phyloP scores from a whole-genome alignment of 2,329 filamentous ascomycete species.

The Xylariales sp. region DNA sequence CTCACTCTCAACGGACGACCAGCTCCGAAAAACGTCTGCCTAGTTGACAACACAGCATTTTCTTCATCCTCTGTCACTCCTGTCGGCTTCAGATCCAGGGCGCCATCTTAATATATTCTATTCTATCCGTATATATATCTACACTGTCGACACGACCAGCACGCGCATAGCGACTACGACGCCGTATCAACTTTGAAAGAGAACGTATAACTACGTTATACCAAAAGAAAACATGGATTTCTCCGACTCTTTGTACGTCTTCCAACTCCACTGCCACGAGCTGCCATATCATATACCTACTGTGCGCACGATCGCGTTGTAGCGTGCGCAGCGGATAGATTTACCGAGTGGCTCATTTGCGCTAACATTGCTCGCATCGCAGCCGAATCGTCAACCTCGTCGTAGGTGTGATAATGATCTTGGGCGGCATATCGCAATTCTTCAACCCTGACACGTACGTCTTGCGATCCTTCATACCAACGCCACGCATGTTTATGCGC shows the following conservation, averaged over 20 bases:
- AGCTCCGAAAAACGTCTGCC: constrained; percentile 33
- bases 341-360: constrained; percentile 47
- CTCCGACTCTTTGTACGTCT: constrained; percentile 87
- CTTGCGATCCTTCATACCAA: constrained; percentile 46
- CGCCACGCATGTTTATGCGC: constrained; percentile 1
- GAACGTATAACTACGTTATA: background rate
- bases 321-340: background rate
- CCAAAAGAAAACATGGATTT: constrained; percentile 76
- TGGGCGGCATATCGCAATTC: constrained; percentile 83
- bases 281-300: background rate
- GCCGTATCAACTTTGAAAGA: constrained; percentile 9
- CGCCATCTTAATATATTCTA: background rate
- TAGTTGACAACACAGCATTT: constrained; percentile 14
- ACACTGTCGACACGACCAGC: background rate
- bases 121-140: background rate
- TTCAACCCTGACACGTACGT: constrained; percentile 71
- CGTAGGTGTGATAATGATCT: constrained; percentile 85
- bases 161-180: background rate
- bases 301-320: background rate
- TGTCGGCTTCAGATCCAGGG: background rate
- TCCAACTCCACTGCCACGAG: constrained; percentile 5
- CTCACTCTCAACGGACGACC: constrained; percentile 15
- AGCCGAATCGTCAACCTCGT: constrained; percentile 96
- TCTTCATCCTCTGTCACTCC: constrained; percentile 11
- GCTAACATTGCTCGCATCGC: constrained; percentile 51